phyloP scores from a whole-genome alignment of 2,329 filamentous ascomycete genomes.

The Cercospora sp. region DNA sequence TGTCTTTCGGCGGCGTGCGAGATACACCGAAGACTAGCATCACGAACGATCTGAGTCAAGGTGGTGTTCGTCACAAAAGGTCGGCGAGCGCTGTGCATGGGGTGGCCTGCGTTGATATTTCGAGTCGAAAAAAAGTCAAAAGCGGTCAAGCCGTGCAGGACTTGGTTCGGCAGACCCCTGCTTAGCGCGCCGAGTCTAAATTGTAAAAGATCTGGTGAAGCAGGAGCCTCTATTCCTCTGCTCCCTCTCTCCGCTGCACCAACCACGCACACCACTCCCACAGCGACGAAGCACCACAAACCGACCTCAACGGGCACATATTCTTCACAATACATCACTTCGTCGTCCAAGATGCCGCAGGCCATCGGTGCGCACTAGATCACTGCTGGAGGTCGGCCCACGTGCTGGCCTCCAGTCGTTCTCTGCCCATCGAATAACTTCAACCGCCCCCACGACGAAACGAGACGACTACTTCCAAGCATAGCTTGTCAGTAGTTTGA shows the following conservation, averaged over 20 bases:
- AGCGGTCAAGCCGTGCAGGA: not conserved
- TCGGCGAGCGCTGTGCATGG: not conserved
- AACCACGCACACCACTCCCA: slow-evolving; percentile 10
- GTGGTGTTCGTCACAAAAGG: not conserved
- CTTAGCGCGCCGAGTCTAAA: slow-evolving; percentile 12
- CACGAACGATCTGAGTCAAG: not conserved
- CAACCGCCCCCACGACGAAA: slow-evolving; percentile 31
- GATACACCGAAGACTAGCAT: not conserved
- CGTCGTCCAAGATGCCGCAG: slow-evolving; percentile 41
- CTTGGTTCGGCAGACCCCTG: not conserved
- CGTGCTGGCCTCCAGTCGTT: slow-evolving; percentile 36
- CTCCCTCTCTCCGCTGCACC: slow-evolving; percentile 9
- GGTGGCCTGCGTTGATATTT: not conserved
- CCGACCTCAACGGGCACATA: slow-evolving; percentile 14
- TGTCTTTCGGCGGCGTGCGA: not conserved
- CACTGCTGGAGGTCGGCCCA: slow-evolving; percentile 36
- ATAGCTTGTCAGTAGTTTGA: slow-evolving; percentile 26
- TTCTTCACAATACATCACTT: slow-evolving; percentile 30
- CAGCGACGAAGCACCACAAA: slow-evolving; percentile 29
- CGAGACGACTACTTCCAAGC: slow-evolving; percentile 26
- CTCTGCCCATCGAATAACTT: slow-evolving; percentile 35
- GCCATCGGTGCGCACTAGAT: slow-evolving; percentile 40
- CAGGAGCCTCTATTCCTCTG: slow-evolving; percentile 8
- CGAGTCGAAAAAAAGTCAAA: slow-evolving; percentile 7
- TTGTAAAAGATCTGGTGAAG: slow-evolving; percentile 1